phyloP scores from a whole-genome alignment of 148 eudicot species.

The Rhododendron kiyosumense region DNA sequence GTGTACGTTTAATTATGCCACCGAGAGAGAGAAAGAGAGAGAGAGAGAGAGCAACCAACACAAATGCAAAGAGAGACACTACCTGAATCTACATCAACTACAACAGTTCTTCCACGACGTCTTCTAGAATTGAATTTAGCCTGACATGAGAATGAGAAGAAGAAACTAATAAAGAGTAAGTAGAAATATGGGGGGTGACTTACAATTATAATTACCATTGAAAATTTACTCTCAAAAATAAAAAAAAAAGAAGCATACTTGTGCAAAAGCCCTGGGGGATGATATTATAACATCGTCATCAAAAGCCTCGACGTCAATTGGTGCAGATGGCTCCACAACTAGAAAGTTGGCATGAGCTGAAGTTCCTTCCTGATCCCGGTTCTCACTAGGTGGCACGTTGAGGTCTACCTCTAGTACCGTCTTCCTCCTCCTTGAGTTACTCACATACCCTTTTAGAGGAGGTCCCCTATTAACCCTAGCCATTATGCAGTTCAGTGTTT shows the following conservation, averaged over 20 bases:
- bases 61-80: background rate
- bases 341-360: constrained; percentile 23
- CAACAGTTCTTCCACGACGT: constrained; percentile 43
- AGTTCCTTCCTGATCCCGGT: constrained; percentile 37
- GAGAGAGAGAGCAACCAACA: background rate
- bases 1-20: background rate
- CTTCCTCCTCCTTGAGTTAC: constrained; percentile 38
- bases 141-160: constrained; percentile 26
- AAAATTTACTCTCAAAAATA: background rate
- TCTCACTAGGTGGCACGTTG: constrained; percentile 43
- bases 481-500: constrained; percentile 35
- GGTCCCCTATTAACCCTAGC: constrained; percentile 33
- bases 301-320: constrained; percentile 68
- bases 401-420: constrained; percentile 53
- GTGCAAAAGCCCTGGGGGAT: constrained; percentile 74
- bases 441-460: constrained; percentile 23
- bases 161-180: background rate
- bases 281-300: constrained; percentile 82
- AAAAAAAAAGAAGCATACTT: constrained; percentile 31
- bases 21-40: background rate
- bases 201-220: background rate
- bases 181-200: background rate
- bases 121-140: constrained; percentile 73
- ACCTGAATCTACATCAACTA: constrained; percentile 76
- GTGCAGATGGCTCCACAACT: constrained; percentile 28